Evolutionary conservation across 1,139 yeast genomes (phyloP).

Genomic region (Nakaseomyces uthaithaninus): DNA sequence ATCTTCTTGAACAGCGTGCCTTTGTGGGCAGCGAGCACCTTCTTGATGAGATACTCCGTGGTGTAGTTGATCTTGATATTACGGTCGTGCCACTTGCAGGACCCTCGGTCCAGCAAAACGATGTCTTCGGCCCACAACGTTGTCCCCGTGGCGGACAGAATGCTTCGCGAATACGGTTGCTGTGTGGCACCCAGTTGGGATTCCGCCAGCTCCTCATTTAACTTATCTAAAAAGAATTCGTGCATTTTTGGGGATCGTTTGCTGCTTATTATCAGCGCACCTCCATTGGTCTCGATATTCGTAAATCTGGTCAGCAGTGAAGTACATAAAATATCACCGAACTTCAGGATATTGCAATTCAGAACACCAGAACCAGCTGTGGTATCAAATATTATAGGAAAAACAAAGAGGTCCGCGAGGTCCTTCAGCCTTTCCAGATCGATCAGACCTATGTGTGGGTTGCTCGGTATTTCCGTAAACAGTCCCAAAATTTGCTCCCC

Average conservation of each 20-base stretch:
- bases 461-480: conserved; percentile 90
- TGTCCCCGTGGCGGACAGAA: neutral
- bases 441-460: conserved; percentile 81
- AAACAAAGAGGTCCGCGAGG: conserved; percentile 60
- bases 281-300: conserved; percentile 93
- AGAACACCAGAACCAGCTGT: conserved; percentile 78
- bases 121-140: conserved; percentile 89
- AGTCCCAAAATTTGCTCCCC: conserved; percentile 62
- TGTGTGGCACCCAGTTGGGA: neutral
- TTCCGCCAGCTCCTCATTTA: conserved; percentile 2
- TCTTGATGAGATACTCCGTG: conserved; percentile 48
- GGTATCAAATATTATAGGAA: conserved; percentile 82
- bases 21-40: conserved; percentile 36
- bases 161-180: neutral
- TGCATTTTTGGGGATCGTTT: conserved; percentile 45
- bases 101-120: conserved; percentile 81
- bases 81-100: conserved; percentile 74
- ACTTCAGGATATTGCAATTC: conserved; percentile 74
- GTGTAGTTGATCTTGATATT: conserved; percentile 61
- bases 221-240: conserved; percentile 38
- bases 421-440: conserved; percentile 54
- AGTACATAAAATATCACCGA: conserved; percentile 76
- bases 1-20: conserved; percentile 47
- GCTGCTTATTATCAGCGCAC: conserved; percentile 74
- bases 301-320: conserved; percentile 44